These are phyloP conservation scores for Fomitopsis serialis DNA, from an alignment of 768 basidiomycete genomes.

Conservation along the genomic window DNA sequence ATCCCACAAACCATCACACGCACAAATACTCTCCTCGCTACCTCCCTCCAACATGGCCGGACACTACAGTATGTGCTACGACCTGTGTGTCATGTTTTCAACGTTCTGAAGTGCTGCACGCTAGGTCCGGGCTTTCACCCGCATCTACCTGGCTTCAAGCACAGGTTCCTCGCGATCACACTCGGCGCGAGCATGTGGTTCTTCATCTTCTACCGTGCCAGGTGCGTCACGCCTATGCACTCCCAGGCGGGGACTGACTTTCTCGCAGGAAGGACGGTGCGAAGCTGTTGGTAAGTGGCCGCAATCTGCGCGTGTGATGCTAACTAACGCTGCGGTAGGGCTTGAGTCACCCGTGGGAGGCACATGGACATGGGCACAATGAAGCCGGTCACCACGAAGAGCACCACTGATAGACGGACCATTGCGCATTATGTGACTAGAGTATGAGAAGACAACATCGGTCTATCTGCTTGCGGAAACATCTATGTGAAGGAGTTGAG, in stretches of 20 bases:
- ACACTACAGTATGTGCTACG: conserved; percentile 17
- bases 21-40: conserved; percentile 10
- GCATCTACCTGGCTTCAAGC: conserved; percentile 72
- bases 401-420: conserved; percentile 27
- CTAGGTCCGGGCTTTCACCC: conserved; percentile 81
- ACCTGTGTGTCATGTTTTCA: not conserved
- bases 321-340: conserved; percentile 21
- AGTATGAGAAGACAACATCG: no score
- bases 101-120: not conserved
- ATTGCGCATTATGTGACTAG: not conserved
- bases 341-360: conserved; percentile 57
- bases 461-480: no score
- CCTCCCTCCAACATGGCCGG: conserved; percentile 21
- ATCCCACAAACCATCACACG: conserved; percentile 7
- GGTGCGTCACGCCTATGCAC: conserved; percentile 45
- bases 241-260: not conserved
- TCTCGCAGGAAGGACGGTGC: conserved; percentile 33
- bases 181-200: conserved; percentile 97
- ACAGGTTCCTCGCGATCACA: conserved; percentile 76
- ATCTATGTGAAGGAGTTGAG: no score
- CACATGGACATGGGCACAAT: conserved; percentile 45
- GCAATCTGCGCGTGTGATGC: not conserved
- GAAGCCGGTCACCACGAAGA: conserved; percentile 28
- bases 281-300: conserved; percentile 27
- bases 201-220: conserved; percentile 94